A percentile compares a stretch with the other conserved stretches of the same genome.
Conservation (phyloP, 306 rosid genomes). For the Citrullus mucosospermus region DNA sequence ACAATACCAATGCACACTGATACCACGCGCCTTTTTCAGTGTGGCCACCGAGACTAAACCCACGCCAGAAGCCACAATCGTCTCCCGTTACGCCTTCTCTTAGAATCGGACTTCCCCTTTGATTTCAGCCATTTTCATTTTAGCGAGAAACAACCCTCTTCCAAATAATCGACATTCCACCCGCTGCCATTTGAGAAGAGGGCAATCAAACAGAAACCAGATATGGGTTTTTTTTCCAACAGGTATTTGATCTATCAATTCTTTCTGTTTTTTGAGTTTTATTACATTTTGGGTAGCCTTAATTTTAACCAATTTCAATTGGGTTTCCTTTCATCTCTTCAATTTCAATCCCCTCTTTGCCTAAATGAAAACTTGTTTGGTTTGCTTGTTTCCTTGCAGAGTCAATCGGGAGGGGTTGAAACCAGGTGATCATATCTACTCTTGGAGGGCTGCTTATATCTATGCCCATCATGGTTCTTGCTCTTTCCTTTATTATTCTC, state of each 20-base stretch:
- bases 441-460: slow-evolving; percentile 79
- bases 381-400: slow-evolving; percentile 18
- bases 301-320: neutral
- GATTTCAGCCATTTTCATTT: neutral
- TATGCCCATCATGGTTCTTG: slow-evolving; percentile 84
- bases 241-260: slow-evolving; percentile 26
- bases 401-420: slow-evolving; percentile 43
- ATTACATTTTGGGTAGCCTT: neutral
- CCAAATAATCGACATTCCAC: neutral
- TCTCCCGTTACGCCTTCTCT: neutral
- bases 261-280: neutral
- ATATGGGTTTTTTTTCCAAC: slow-evolving; percentile 70
- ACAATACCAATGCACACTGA: neutral
- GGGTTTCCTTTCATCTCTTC: neutral
- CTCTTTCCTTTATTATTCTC: neutral
- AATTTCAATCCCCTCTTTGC: neutral
- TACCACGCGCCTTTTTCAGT: neutral
- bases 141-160: neutral
- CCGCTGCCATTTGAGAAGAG: neutral
- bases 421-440: slow-evolving; percentile 87
- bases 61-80: neutral
- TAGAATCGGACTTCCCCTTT: neutral
- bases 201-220: neutral
- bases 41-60: neutral
- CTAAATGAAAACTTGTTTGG: neutral